Evolutionary conservation across 2,329 filamentous ascomycete species (phyloP), one percentile per base, ranked within the genome.

Genomic region (Hymenoscyphus fructigenus): DNA sequence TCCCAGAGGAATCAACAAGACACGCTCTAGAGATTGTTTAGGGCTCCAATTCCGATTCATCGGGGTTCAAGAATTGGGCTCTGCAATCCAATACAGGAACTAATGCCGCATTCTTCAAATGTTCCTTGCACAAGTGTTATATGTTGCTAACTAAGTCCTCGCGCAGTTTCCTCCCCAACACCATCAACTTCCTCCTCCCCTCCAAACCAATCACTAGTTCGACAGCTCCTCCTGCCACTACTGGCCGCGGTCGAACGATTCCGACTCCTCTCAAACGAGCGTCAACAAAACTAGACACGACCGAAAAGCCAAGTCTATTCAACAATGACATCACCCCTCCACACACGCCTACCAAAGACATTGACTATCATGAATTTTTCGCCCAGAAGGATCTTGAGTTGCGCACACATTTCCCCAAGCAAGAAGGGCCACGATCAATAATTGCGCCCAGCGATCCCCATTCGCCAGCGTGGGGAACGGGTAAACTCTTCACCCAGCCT

Each of bases 81-180:
- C 9, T 23, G n/a, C 9, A 23, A 23, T 23, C 4, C 7, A 10
- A n/a, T 50, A 10, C 3, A 20, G 44, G 17, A 23, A 10, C 3
- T 17, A 17, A 32, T 57, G 53, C 7, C 29, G 14, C 53, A 28
- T 29, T 26, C 26, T 26, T 17, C 26, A 32, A 20, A 15, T 38
- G 17, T 26, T 10, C 38, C 36, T 41, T 58, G 41, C 29, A 29
- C 32, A 29, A 20, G 36, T 34, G 41, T 32, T 15, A n/a, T 53
- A 34, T 41, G 36, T 64, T 58, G 61, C 67, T 70, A 66, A 68
- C 63, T 15, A 55, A 41, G 32, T 28, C 10, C 9, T 17, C 62
- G 29, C 26, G 64, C 75, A 97, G 93, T 64, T 97, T 97, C 76
- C 85, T 97, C 41, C 94, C 94, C 38, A 93, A 96, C 77, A 98